Evolutionary conservation across 768 basidiomycete genomes (phyloP), one percentile per base, ranked within the genome.

Genomic region (Tulasnella sp.): DNA sequence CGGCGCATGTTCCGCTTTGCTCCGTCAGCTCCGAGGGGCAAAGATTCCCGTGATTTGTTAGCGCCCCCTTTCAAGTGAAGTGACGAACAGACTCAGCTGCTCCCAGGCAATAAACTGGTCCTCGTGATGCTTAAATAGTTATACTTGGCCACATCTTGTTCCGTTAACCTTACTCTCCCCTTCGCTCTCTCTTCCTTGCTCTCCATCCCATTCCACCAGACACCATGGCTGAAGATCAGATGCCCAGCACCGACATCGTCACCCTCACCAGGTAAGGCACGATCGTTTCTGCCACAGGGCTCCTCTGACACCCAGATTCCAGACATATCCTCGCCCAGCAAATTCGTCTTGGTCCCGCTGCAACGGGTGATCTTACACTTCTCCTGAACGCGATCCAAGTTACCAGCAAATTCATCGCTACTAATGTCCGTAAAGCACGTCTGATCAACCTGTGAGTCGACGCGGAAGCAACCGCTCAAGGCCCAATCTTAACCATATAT

Each of bases 331-430:
- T 98, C 68, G 86, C 86, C 74, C 92, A 94, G 81, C 95, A 97
- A 83, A 84, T 93, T 79, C 90, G 91, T 76, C 86, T 96, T 37
- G 96, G 96, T 49, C 83, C 89, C 12, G 84, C 88, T 5, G 96
- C 96, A 7, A 94, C 94, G 0, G 97, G 97, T 77, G 97, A 99
- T 85, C 86, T 99, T 74, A 99, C 97, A 3, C 85, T 99, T 78
- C 89, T 99, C 76, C 88, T 99, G 79, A 97, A 91, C 78, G 97
- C 96, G 68, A 98, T 99, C 83, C 95, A 97, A 83, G 90, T 95
- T 79, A 94, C 94, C 39, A 95, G 93, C 85, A 96, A 95, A 84
- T 98, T 98, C 87, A 98, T 99, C 82, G 94, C 96, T 2, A 96
- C 94, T 79, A 99, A 98, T 81, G 97, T 99, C 81, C 91, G 97